phyloP scores from a whole-genome alignment of 176 grass and related monocot species.

The Oryza rufipogon region DNA sequence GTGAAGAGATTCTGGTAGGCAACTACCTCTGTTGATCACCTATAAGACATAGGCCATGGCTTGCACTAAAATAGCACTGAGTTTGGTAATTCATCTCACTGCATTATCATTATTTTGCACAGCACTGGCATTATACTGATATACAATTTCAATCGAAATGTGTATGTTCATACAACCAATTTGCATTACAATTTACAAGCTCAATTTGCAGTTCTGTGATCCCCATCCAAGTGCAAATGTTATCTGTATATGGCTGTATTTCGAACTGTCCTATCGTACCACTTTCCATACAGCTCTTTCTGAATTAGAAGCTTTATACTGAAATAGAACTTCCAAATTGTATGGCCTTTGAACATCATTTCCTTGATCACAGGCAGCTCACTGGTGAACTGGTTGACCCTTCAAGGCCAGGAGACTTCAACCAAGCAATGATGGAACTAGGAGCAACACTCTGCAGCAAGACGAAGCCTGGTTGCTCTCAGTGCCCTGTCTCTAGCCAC shows the following conservation, averaged over 20 bases:
- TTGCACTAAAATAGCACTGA: background rate
- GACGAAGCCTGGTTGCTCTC: conserved; percentile 66
- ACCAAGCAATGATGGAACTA: conserved; percentile 98
- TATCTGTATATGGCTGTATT: background rate
- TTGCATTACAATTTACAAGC: background rate
- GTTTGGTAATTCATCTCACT: background rate
- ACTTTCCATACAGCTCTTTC: background rate
- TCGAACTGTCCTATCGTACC: background rate
- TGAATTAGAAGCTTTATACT: background rate
- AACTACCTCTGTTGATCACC: conserved; percentile 10
- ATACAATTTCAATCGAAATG: background rate
- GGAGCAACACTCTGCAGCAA: conserved; percentile 82
- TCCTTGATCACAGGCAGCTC: conserved; percentile 58
- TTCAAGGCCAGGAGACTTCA: conserved; percentile 91
- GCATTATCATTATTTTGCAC: conserved; percentile 15
- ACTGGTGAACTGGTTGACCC: conserved; percentile 79
- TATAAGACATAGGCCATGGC: background rate
- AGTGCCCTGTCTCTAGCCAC: conserved; percentile 71
- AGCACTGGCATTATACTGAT: background rate
- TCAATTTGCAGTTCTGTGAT: background rate
- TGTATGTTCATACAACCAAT: background rate
- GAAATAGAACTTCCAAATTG: background rate
- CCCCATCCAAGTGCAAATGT: background rate
- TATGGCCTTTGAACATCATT: conserved; percentile 2
- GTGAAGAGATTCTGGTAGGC: conserved; percentile 79